These are phyloP conservation scores for Rubia occidens DNA, from an alignment of 305 asterid species.

Conservation along the genomic window DNA sequence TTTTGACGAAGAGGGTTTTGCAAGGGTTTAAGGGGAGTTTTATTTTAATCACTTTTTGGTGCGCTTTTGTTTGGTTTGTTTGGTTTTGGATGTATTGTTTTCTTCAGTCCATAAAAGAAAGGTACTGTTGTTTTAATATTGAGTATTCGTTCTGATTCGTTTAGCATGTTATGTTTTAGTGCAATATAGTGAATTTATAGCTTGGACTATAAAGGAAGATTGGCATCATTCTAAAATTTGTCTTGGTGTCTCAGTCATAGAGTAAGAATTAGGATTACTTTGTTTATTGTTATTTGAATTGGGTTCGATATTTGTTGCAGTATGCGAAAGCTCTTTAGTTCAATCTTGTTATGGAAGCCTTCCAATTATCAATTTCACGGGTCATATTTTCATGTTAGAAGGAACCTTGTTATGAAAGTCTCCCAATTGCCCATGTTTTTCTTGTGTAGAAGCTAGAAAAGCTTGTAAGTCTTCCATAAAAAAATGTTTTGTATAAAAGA, in stretches of 20 bases:
- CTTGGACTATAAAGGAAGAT: not conserved
- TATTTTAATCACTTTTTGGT: not conserved
- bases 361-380: not conserved
- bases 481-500: too few relatives aligned
- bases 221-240: not conserved
- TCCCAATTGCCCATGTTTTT: not conserved
- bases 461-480: too few relatives aligned
- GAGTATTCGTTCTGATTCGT: not conserved
- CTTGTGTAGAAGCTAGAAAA: not conserved
- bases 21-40: slow-evolving; percentile 21
- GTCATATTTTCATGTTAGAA: not conserved
- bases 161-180: not conserved
- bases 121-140: too few relatives aligned
- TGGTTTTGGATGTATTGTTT: not conserved
- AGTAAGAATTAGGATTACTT: not conserved
- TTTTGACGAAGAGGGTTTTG: slow-evolving; percentile 20
- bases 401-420: not conserved
- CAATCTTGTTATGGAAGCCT: not conserved
- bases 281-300: too few relatives aligned
- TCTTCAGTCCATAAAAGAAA: too few relatives aligned
- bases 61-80: not conserved
- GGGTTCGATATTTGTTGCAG: not conserved
- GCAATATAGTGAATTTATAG: not conserved
- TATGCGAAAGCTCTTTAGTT: not conserved
- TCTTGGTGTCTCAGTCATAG: too few relatives aligned